Percentiles rank a stretch among this genome's conserved stretches.
phyloP scores from a whole-genome alignment of 176 grass and related monocot genomes.

The Calamus simplicifolius region DNA sequence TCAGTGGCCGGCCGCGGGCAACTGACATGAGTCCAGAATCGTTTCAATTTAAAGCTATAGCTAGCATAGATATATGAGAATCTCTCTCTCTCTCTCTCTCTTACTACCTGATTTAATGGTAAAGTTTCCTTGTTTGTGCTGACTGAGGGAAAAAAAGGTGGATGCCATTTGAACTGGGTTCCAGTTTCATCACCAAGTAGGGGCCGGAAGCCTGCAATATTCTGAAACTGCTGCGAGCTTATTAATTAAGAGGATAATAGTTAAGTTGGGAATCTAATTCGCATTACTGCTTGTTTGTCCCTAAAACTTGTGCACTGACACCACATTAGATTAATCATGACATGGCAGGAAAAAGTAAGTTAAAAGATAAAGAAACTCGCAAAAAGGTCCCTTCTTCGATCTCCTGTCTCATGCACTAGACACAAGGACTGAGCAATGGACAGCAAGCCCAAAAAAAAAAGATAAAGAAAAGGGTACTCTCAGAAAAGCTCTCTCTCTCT shows the following conservation, averaged over 20 bases:
- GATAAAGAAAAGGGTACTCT: conserved; percentile 38
- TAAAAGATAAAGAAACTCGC: conserved; percentile 8
- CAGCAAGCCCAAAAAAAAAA: conserved; percentile 40
- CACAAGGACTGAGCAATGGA: conserved; percentile 29
- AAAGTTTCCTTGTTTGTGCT: too few species aligned
- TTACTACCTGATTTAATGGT: too few species aligned
- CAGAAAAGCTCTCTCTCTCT: conserved; percentile 11
- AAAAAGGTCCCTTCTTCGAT: conserved; percentile 9
- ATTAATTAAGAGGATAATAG: conserved; percentile 2
- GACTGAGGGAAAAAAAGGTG: conserved; percentile 21
- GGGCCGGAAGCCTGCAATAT: neutral
- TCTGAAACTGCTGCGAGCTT: neutral
- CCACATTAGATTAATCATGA: neutral
- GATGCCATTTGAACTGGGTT: conserved; percentile 23
- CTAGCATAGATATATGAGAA: conserved; percentile 17
- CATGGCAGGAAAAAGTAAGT: conserved; percentile 14
- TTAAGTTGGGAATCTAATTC: conserved; percentile 1
- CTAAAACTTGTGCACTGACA: conserved; percentile 25
- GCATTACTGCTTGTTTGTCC: conserved; percentile 10
- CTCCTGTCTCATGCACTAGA: conserved; percentile 39
- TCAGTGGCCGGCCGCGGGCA: neutral
- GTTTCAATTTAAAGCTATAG: neutral
- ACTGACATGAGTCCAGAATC: neutral
- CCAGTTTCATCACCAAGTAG: too few species aligned
- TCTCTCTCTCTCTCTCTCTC: neutral